phyloP scores from a whole-genome alignment of 1,139 yeast genomes.

The Chernovozyma sophiae-reginae region DNA sequence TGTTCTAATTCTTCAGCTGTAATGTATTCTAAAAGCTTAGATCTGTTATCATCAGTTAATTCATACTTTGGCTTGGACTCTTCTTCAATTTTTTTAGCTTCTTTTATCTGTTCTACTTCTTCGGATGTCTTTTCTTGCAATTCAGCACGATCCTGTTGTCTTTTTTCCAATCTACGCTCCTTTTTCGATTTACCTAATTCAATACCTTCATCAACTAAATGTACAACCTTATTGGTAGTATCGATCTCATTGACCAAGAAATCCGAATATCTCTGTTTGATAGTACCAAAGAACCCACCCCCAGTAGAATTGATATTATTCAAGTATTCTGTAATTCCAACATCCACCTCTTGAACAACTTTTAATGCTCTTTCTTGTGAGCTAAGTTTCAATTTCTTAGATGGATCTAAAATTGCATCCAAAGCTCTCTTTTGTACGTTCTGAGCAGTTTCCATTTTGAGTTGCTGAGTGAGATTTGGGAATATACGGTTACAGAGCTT shows the following conservation, averaged over 20 bases:
- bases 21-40: slow-evolving; percentile 46
- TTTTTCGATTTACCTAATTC: slow-evolving; percentile 47
- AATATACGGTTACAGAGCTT: slow-evolving; percentile 1
- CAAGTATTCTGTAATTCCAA: slow-evolving; percentile 76
- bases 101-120: slow-evolving; percentile 30
- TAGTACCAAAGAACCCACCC: slow-evolving; percentile 69
- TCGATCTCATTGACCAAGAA: slow-evolving; percentile 89
- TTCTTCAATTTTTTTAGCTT: slow-evolving; percentile 23
- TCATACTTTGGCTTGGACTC: slow-evolving; percentile 34
- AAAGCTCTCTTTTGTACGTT: not conserved
- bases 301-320: slow-evolving; percentile 36
- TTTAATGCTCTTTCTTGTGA: slow-evolving; percentile 10
- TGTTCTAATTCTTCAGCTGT: slow-evolving; percentile 57
- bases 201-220: slow-evolving; percentile 70
- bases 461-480: not conserved
- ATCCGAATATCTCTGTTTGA: slow-evolving; percentile 91
- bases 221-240: slow-evolving; percentile 64
- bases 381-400: slow-evolving; percentile 4
- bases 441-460: not conserved
- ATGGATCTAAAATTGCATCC: not conserved
- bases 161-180: slow-evolving; percentile 47
- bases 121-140: slow-evolving; percentile 32
- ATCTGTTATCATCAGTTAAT: slow-evolving; percentile 42
- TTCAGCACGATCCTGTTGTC: slow-evolving; percentile 37
- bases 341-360: slow-evolving; percentile 55